Evolutionary conservation across 257 asterid species (phyloP).

Genomic region (Solanum piurae): DNA sequence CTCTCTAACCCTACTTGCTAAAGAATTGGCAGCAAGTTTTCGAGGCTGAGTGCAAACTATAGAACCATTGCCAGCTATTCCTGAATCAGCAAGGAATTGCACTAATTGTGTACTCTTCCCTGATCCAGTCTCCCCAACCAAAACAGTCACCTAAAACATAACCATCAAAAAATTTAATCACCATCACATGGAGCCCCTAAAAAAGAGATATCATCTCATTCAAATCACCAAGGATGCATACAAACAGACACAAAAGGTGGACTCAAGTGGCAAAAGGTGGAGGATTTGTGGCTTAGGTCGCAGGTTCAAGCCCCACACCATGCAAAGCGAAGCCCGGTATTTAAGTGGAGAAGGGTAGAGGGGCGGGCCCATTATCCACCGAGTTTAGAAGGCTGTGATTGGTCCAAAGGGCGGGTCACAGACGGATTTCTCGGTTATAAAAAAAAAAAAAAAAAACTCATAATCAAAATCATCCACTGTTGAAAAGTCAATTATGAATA

Average conservation of each 20-base stretch:
- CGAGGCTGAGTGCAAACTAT: constrained; percentile 94
- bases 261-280: too few relatives aligned
- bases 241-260: neutral
- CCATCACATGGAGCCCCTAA: neutral
- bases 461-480: neutral
- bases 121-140: constrained; percentile 92
- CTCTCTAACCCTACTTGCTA: constrained; percentile 74
- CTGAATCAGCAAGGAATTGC: constrained; percentile 86
- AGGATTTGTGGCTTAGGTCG: too few relatives aligned
- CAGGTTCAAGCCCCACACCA: too few relatives aligned
- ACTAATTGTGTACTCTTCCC: constrained; percentile 97
- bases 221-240: neutral
- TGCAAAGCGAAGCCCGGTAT: too few relatives aligned
- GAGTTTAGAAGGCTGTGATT: too few relatives aligned
- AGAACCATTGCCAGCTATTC: constrained; percentile 38
- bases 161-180: neutral
- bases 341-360: too few relatives aligned
- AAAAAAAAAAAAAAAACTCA: too few relatives aligned
- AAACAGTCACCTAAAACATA: constrained; percentile 48
- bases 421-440: too few relatives aligned
- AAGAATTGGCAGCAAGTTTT: constrained; percentile 75
- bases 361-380: too few relatives aligned
- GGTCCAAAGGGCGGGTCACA: too few relatives aligned
- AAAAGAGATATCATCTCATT: neutral
- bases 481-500: neutral